Conservation (phyloP, 495 filamentous ascomycete species). For the Parmelia sp. region DNA sequence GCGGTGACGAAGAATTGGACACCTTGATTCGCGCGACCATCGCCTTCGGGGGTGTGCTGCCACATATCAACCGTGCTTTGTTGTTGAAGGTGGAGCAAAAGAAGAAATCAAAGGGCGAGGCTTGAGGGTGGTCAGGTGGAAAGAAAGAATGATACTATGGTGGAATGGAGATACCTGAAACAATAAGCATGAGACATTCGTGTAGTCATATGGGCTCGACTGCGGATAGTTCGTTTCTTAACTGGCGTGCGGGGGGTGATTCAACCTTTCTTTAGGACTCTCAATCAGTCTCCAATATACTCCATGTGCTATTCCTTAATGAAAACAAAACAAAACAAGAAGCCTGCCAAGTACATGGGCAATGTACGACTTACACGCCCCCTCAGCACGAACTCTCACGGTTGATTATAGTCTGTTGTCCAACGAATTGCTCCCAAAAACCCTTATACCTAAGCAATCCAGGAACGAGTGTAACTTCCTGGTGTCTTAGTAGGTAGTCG, state of each 20-base stretch:
- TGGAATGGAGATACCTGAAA: not conserved
- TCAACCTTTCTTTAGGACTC: not conserved
- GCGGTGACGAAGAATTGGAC: slow-evolving; percentile 96
- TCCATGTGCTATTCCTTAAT: not conserved
- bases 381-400: no score
- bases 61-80: slow-evolving; percentile 96
- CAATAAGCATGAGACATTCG: not conserved
- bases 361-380: no score
- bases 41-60: slow-evolving; percentile 94
- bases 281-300: not conserved
- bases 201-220: not conserved
- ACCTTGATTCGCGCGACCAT: slow-evolving; percentile 97
- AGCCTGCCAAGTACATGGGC: no score
- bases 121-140: not conserved
- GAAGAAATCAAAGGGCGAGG: slow-evolving; percentile 65
- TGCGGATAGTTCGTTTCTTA: not conserved
- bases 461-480: no score
- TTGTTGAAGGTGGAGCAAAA: slow-evolving; percentile 99
- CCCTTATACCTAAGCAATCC: no score
- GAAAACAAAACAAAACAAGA: not conserved
- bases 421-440: no score
- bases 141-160: not conserved
- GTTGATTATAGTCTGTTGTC: no score
- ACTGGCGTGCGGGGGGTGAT: slow-evolving; percentile 1
- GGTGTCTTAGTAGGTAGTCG: no score